Evolutionary conservation across 306 rosid species (phyloP).

Genomic region (Citrullus colocynthis): DNA sequence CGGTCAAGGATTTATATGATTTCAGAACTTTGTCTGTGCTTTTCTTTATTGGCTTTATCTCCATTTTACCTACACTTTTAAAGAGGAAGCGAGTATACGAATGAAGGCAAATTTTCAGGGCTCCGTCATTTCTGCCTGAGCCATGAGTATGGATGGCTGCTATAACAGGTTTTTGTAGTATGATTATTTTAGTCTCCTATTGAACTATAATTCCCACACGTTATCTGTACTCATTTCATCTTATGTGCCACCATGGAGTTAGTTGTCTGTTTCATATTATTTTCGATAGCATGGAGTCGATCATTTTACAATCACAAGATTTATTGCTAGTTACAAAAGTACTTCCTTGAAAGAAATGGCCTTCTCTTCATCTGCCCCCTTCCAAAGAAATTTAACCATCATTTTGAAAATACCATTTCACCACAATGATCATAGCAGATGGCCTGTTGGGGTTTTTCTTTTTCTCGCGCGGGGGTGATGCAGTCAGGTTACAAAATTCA

Average conservation of each 20-base stretch:
- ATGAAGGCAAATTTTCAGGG: conserved; percentile 23
- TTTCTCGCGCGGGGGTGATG: too few species aligned
- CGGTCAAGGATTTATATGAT: conserved; percentile 87
- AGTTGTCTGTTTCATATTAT: background rate
- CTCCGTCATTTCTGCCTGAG: conserved; percentile 3
- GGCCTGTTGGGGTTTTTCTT: too few species aligned
- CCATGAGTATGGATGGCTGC: background rate
- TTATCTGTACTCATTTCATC: background rate
- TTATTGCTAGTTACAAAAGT: background rate
- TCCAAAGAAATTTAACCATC: background rate
- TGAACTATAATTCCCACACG: background rate
- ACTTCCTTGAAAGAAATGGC: background rate
- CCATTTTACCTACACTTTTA: conserved; percentile 61
- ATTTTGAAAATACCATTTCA: background rate
- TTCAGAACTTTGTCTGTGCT: conserved; percentile 80
- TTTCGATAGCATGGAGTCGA: background rate
- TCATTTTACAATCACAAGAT: background rate
- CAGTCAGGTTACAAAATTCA: background rate
- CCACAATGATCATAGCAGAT: background rate
- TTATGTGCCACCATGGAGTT: background rate
- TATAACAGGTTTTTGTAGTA: background rate
- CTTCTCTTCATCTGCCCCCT: background rate
- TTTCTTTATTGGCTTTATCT: conserved; percentile 80
- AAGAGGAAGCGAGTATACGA: conserved; percentile 93
- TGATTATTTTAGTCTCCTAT: too few species aligned